A percentile compares a stretch with the other conserved stretches of the same genome.
phyloP scores from a whole-genome alignment of 176 grass and related monocot species.

The Raddia guianensis region DNA sequence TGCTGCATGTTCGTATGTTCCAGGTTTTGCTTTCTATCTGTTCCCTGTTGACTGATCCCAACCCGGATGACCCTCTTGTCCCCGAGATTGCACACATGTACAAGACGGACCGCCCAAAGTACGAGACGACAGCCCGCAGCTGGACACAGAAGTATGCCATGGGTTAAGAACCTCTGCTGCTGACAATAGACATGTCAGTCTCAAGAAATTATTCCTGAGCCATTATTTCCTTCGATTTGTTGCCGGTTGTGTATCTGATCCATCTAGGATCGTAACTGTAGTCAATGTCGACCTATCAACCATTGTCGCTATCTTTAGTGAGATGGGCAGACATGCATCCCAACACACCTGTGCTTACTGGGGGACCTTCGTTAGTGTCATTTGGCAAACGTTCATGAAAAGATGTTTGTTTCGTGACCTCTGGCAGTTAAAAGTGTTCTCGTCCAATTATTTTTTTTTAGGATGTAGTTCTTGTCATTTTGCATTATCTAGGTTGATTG shows the following conservation, averaged over 20 bases:
- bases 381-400: conserved; percentile 43
- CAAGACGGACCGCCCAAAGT: conserved; percentile 63
- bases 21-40: conserved; percentile 79
- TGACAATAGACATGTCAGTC: not conserved
- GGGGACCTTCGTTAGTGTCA: conserved; percentile 34
- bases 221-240: conserved; percentile 54
- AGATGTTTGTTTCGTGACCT: conserved; percentile 16
- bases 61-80: conserved; percentile 73
- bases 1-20: conserved; percentile 2
- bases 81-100: conserved; percentile 80
- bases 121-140: conserved; percentile 65
- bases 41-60: conserved; percentile 67
- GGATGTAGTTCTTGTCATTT: not conserved
- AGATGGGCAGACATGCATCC: conserved; percentile 45
- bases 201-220: conserved; percentile 37
- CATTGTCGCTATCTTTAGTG: conserved; percentile 37
- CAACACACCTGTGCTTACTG: conserved; percentile 46
- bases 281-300: conserved; percentile 20
- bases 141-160: conserved; percentile 79
- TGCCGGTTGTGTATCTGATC: conserved; percentile 48
- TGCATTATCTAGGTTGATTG: not conserved
- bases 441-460: not conserved
- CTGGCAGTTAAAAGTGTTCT: not conserved
- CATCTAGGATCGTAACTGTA: conserved; percentile 52
- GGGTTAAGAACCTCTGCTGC: conserved; percentile 34